phyloP scores from a whole-genome alignment of 2,329 filamentous ascomycete species.

The Cadophora malorum region DNA sequence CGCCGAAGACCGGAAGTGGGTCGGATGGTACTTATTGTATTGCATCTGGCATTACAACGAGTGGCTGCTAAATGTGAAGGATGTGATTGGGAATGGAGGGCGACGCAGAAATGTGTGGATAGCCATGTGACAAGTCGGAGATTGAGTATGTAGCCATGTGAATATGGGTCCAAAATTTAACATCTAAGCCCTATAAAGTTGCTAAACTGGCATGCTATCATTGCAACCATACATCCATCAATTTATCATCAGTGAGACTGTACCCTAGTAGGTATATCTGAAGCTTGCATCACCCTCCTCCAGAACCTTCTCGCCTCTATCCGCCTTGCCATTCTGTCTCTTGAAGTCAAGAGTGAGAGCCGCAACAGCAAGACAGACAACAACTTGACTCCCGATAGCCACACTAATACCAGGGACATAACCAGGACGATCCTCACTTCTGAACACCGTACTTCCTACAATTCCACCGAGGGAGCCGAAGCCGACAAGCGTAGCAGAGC shows the following conservation, averaged over 20 bases:
- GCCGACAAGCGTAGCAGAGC: constrained; percentile 76
- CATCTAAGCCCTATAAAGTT: neutral
- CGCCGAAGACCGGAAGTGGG: constrained; percentile 48
- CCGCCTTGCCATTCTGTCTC: constrained; percentile 44
- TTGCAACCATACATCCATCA: neutral
- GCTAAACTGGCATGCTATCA: neutral
- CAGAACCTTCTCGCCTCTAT: constrained; percentile 44
- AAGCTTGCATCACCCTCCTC: constrained; percentile 44
- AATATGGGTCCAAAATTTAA: neutral
- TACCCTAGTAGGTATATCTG: constrained; percentile 38
- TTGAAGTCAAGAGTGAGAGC: constrained; percentile 43
- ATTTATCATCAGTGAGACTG: neutral
- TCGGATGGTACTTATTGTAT: constrained; percentile 47
- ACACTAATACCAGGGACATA: constrained; percentile 49
- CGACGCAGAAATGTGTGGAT: too few relatives aligned
- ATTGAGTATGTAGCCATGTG: neutral
- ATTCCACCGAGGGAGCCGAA: constrained; percentile 82
- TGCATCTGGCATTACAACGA: constrained; percentile 31
- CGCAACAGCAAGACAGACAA: constrained; percentile 39
- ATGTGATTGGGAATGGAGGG: neutral
- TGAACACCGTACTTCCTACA: constrained; percentile 75
- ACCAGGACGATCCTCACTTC: constrained; percentile 57
- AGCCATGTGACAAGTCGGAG: too few relatives aligned
- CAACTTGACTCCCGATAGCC: constrained; percentile 31
- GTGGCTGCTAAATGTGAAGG: constrained; percentile 22